phyloP scores from a whole-genome alignment of 495 filamentous ascomycete genomes.

The Penicillium lividum region DNA sequence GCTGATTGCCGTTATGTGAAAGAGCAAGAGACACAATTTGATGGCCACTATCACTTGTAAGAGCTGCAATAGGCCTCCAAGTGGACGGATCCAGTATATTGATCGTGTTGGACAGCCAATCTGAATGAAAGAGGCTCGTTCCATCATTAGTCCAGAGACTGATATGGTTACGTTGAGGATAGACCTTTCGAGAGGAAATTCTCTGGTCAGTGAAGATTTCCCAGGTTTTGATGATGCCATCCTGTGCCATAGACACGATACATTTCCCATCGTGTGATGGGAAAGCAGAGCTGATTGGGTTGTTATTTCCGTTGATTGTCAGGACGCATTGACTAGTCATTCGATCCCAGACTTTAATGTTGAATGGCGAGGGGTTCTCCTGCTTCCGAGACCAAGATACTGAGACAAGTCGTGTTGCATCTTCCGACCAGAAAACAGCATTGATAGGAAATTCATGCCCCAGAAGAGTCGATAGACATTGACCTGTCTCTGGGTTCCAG shows the following conservation, averaged over 20 bases:
- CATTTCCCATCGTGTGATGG: neutral
- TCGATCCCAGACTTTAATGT: neutral
- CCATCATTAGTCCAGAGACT: neutral
- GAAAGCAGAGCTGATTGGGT: neutral
- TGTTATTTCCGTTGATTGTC: neutral
- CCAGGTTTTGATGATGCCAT: neutral
- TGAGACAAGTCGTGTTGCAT: neutral
- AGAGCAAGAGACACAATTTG: neutral
- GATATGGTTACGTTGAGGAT: too few relatives aligned
- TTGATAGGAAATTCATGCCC: neutral
- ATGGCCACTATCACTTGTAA: neutral
- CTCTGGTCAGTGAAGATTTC: neutral
- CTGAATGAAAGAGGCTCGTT: neutral
- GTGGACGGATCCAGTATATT: neutral
- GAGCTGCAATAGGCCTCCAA: neutral
- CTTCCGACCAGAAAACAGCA: neutral
- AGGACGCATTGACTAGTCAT: neutral
- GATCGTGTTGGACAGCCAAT: neutral
- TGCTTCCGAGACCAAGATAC: neutral
- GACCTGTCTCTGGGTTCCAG: neutral
- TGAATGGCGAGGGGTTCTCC: neutral
- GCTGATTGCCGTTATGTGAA: neutral
- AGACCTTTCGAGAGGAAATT: neutral
- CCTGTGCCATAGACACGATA: neutral
- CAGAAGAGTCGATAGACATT: neutral